These are phyloP conservation scores for Penicillium sp. DNA, from an alignment of 2,329 filamentous ascomycete species.

Conservation along the genomic window DNA sequence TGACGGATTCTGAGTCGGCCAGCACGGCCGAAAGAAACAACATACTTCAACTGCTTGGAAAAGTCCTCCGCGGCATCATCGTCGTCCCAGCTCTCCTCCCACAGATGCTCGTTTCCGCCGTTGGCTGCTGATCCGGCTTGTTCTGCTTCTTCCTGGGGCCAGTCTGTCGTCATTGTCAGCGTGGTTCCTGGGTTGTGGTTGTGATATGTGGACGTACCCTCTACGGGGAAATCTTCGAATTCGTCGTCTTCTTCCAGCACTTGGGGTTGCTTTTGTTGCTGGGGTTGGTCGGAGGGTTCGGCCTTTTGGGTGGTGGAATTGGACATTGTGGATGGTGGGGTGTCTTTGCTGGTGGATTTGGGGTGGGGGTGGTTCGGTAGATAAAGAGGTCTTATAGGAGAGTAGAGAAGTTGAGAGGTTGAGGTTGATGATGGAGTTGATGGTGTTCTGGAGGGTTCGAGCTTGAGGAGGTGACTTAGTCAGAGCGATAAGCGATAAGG, in stretches of 20 bases:
- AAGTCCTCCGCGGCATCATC: conserved; percentile 97
- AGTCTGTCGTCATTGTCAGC: conserved; percentile 57
- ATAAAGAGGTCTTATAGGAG: neutral
- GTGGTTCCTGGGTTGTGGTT: neutral
- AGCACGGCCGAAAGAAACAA: conserved; percentile 17
- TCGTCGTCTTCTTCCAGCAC: conserved; percentile 95
- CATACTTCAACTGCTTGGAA: conserved; percentile 85
- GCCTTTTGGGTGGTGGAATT: conserved; percentile 34
- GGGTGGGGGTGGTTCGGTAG: neutral
- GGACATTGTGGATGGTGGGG: conserved; percentile 43
- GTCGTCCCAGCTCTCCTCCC: conserved; percentile 99
- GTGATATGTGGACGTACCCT: conserved; percentile 56
- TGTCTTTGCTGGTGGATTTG: conserved; percentile 1
- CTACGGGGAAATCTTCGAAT: conserved; percentile 97
- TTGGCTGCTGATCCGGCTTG: conserved; percentile 39
- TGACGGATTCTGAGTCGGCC: neutral
- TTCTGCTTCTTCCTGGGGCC: conserved; percentile 87
- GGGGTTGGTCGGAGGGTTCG: conserved; percentile 44
- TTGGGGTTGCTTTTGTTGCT: conserved; percentile 60
- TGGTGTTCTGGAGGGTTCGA: neutral
- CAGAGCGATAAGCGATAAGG: conserved; percentile 6
- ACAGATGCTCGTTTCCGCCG: conserved; percentile 72
- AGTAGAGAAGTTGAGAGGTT: neutral
- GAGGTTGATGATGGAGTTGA: conserved; percentile 5
- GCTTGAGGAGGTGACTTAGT: conserved; percentile 14